Conservation (phyloP, 1,139 yeast genomes). For the Yamadazyma oceani region DNA sequence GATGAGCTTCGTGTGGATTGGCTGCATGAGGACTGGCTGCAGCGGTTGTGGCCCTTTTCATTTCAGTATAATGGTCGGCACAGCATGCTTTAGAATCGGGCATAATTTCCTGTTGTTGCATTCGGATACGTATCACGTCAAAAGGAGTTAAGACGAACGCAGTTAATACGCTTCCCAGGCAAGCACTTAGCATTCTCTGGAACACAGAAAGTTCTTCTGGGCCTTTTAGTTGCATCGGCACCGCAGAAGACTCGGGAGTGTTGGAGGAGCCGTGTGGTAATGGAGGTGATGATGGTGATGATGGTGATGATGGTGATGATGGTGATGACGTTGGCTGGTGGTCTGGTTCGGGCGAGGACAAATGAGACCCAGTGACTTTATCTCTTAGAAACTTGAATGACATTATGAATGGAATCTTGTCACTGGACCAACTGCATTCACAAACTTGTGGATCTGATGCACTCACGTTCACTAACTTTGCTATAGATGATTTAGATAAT, state of each 20-base stretch:
- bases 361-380: no score
- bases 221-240: not conserved
- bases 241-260: not conserved
- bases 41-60: conserved; percentile 7
- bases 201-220: conserved; percentile 30
- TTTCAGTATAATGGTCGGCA: conserved; percentile 2
- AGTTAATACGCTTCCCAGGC: conserved; percentile 86
- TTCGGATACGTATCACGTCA: conserved; percentile 86
- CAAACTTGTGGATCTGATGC: no score
- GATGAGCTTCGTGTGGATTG: conserved; percentile 19
- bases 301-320: no score
- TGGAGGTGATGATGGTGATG: no score
- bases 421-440: no score
- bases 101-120: conserved; percentile 82
- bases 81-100: conserved; percentile 37
- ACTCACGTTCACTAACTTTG: no score
- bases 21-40: conserved; percentile 1
- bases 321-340: no score
- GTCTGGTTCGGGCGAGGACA: no score
- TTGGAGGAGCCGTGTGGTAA: not conserved
- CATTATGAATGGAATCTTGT: no score
- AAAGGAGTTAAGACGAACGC: conserved; percentile 88
- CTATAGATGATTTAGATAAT: no score
- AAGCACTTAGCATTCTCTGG: conserved; percentile 86
- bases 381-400: no score